Conservation (phyloP, 345 rosid genomes). For the Noccaea caerulescens region DNA sequence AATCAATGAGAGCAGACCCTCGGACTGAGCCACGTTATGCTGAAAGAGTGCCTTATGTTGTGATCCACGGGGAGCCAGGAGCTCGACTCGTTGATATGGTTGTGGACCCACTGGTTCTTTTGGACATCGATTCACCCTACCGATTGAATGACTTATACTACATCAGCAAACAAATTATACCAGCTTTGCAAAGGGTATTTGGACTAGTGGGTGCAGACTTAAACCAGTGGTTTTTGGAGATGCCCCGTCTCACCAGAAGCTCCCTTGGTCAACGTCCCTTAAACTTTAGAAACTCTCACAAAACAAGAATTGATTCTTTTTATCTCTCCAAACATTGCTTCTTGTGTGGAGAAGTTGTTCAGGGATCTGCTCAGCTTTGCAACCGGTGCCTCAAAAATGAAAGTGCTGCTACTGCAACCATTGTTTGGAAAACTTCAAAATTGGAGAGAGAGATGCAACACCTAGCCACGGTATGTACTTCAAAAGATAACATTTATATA, state of each 20-base stretch:
- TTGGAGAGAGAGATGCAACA: slow-evolving; percentile 89
- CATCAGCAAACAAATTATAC: slow-evolving; percentile 93
- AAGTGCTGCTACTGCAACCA: slow-evolving; percentile 60
- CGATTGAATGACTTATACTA: slow-evolving; percentile 86
- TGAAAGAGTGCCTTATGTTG: slow-evolving; percentile 88
- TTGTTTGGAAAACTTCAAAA: slow-evolving; percentile 78
- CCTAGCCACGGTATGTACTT: slow-evolving; percentile 71
- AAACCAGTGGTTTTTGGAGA: slow-evolving; percentile 80
- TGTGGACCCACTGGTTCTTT: slow-evolving; percentile 81
- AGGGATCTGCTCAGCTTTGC: slow-evolving; percentile 66
- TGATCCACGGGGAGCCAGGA: slow-evolving; percentile 93
- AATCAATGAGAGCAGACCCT: slow-evolving; percentile 85
- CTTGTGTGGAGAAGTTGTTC: slow-evolving; percentile 88
- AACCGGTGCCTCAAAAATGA: slow-evolving; percentile 59
- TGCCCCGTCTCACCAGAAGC: slow-evolving; percentile 83
- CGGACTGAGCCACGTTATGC: slow-evolving; percentile 92
- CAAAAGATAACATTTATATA: neutral
- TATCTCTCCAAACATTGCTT: slow-evolving; percentile 88
- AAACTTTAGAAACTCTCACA: slow-evolving; percentile 53
- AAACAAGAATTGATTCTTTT: slow-evolving; percentile 78
- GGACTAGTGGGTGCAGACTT: slow-evolving; percentile 88
- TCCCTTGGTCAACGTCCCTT: slow-evolving; percentile 58
- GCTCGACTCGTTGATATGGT: slow-evolving; percentile 94
- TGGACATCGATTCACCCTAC: slow-evolving; percentile 74
- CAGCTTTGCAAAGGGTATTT: slow-evolving; percentile 83